Evolutionary conservation across 352 stramenopile genomes (phyloP), one percentile per base, ranked within the genome.

Genomic region (Lagenidium giganteum): DNA sequence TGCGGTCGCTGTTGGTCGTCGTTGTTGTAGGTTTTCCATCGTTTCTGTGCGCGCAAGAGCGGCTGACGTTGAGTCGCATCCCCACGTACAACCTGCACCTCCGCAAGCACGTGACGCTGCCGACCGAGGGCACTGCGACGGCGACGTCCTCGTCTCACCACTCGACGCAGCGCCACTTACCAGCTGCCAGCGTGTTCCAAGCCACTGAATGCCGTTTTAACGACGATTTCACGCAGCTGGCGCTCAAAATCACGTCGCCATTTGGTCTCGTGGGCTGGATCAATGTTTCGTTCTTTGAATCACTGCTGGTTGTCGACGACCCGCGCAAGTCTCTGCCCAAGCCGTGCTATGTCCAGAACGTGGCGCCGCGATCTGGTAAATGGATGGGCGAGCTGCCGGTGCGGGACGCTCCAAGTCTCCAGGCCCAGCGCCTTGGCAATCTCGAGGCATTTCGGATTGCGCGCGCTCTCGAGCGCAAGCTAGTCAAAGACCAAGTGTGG

Each of bases 401-500:
- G 5, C 72, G 72, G 26, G 67, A 64, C 8, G 61, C 73, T 30
- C 72, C 72, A 23, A 83, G 54, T 50, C 55, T 85, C 3, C 64
- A 82, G 33, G 69, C 72, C 8, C 67, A 64, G 13, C 41, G 57
- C 4, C 40, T 71, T 30, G 70, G 68, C 33, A 67, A 52, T 36
- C 31, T 83, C 2, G 64, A 71, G 36, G 61, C 46, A 29, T 83
- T 67, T 46, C 64, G 58, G 13, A 58, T 85, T 28, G 61, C 81
- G 12, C 39, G 57, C 16, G 61, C 67, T 0, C 46, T 78, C 29
- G 69, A 81, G 31, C 62, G 72, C 4, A 82, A 79, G 27, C 48
- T 82, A 23, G 50, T 85, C 16, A 77, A 85, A 48, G 69, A 85
- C 30, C 67, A 71, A 9, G 53, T 83, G 16, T 85, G 72, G 72